Base-by-base conservation (phyloP, 2,329 filamentous ascomycete species). In the Penicillium sp. region DNA sequence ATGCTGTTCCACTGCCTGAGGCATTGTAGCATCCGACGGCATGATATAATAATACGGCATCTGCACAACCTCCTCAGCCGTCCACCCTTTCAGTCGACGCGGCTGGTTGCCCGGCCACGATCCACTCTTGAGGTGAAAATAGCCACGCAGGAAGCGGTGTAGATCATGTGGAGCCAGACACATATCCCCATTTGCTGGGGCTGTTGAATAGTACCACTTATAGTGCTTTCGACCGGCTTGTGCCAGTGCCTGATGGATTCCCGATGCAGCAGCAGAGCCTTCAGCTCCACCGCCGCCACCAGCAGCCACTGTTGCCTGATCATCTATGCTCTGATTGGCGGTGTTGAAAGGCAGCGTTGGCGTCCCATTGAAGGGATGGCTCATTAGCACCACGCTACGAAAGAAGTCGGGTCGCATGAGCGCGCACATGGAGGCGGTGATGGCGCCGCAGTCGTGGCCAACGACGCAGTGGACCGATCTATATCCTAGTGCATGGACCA, bases 1-100 rank as follows among this genome's bases (percentile, higher is more conserved):
- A 63, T 82, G 79, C 10, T 73, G 61, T 1, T 77, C 76, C 1
- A 90, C 80, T 0, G 80, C 78, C 47, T 84, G 76, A 0, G 85
- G 84, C 83, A 90, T 89, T 1, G 79, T 81, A 9, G 77, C 73
- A 47, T 81, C 66, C 3, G 80, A 70, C 1, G 79, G 82, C 86
- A 90, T 87, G 63, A 89, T 79, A 73, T 90, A 90, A 75, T 90
- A 90, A 52, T 83, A 77, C 0, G 87, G 87, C 78, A 90, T 80
- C 56, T 82, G 77, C 1, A 78, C 79, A 2, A 90, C 68, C 45
- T 86, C 82, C 13, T 75, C 68, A 0, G 86, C 86, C 2, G 73
- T 79, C 85, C 85, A 89, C 2, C 72, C 75, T 13, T 74, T 61
- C 5, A 90, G 74, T 0, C 84, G 79, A 29, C 76, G 74, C 0